Conservation (phyloP, 1,284 basidiomycete species). For the Psilocybe mexicana region DNA sequence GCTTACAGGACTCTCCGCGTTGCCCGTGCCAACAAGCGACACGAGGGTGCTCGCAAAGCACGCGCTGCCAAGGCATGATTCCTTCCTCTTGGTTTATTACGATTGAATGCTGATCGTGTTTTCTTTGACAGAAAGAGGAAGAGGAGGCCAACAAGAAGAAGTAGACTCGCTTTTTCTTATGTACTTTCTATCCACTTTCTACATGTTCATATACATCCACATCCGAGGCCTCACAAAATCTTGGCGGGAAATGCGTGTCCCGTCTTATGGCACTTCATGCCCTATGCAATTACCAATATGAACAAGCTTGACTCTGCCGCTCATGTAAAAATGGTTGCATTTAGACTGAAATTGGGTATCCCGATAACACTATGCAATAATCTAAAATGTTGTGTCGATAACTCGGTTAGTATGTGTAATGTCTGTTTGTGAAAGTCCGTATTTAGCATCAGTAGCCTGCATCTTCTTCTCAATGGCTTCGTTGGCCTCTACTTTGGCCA, state of each 20-base stretch:
- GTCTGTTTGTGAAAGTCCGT: constrained; percentile 22
- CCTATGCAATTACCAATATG: constrained; percentile 36
- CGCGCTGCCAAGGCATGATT: constrained; percentile 77
- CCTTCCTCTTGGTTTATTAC: background rate
- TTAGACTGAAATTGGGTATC: background rate
- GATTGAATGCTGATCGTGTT: constrained; percentile 3
- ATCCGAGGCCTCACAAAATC: constrained; percentile 32
- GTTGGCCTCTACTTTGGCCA: constrained; percentile 65
- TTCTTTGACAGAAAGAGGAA: constrained; percentile 73
- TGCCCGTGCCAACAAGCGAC: constrained; percentile 82
- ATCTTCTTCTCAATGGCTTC: constrained; percentile 56
- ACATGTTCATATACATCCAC: constrained; percentile 29
- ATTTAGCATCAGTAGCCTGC: constrained; percentile 18
- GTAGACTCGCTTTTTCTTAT: constrained; percentile 49
- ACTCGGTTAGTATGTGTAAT: background rate
- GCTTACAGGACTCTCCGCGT: constrained; percentile 90
- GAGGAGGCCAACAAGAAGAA: constrained; percentile 94
- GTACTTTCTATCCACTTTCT: constrained; percentile 35
- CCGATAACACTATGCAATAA: background rate
- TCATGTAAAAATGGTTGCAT: background rate
- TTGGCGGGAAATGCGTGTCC: constrained; percentile 26
- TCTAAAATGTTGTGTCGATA: constrained; percentile 1
- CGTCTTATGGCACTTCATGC: constrained; percentile 29
- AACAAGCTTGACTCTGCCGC: constrained; percentile 16
- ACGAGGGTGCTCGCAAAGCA: constrained; percentile 86